phyloP scores from a whole-genome alignment of 2,329 filamentous ascomycete genomes.

The Graphilbum ipis-grandicollis region DNA sequence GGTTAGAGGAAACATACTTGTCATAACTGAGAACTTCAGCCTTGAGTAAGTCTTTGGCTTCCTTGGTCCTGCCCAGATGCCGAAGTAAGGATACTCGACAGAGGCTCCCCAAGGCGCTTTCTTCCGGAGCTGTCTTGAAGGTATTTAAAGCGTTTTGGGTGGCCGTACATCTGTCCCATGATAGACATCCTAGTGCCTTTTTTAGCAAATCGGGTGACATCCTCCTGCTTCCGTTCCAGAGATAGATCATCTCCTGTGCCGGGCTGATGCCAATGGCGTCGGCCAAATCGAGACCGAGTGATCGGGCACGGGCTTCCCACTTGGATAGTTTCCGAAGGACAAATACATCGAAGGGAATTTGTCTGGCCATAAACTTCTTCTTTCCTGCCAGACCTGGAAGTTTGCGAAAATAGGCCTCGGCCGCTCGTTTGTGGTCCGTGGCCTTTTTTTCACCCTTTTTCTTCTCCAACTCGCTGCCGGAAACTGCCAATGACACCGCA shows the following conservation, averaged over 20 bases:
- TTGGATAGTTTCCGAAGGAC: slow-evolving; percentile 70
- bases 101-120: slow-evolving; percentile 47
- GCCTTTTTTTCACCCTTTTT: slow-evolving; percentile 6
- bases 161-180: slow-evolving; percentile 45
- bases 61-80: slow-evolving; percentile 40
- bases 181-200: slow-evolving; percentile 41
- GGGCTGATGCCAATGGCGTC: slow-evolving; percentile 73
- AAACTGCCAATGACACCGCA: slow-evolving; percentile 16
- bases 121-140: slow-evolving; percentile 36
- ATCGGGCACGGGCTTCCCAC: slow-evolving; percentile 64
- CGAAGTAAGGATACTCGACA: slow-evolving; percentile 49
- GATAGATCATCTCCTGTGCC: slow-evolving; percentile 77
- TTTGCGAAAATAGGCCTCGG: slow-evolving; percentile 53
- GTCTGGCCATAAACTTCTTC: slow-evolving; percentile 77
- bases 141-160: slow-evolving; percentile 21
- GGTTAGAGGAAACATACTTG: slow-evolving; percentile 19
- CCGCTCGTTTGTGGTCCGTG: slow-evolving; percentile 39
- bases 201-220: slow-evolving; percentile 53
- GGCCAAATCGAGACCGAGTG: slow-evolving; percentile 47
- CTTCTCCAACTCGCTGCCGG: slow-evolving; percentile 13
- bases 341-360: slow-evolving; percentile 80
- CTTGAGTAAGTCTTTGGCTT: slow-evolving; percentile 49
- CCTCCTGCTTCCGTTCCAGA: slow-evolving; percentile 80
- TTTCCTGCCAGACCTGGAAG: slow-evolving; percentile 61
- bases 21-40: slow-evolving; percentile 50